phyloP scores from a whole-genome alignment of 768 basidiomycete genomes.

The Crucibulum laeve region DNA sequence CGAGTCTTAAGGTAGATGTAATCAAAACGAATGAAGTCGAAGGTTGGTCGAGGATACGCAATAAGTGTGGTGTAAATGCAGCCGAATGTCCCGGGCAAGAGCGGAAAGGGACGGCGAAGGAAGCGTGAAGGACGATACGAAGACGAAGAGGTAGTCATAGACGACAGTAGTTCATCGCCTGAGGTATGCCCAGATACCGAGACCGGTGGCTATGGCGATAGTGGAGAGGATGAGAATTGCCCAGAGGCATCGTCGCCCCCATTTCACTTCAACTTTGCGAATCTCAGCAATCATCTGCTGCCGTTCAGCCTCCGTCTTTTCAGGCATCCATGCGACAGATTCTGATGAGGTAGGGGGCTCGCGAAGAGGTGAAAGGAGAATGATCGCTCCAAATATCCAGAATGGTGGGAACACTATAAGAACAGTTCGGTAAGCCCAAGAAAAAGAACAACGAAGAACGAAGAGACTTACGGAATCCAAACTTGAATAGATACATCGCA shows the following conservation, averaged over 20 bases:
- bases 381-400: constrained; percentile 55
- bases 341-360: constrained; percentile 26
- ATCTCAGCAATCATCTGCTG: constrained; percentile 40
- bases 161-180: constrained; percentile 6
- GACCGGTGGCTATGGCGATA: constrained; percentile 24
- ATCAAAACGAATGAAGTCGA: too few relatives aligned
- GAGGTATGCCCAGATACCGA: constrained; percentile 27
- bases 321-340: constrained; percentile 46
- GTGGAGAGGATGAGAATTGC: constrained; percentile 46
- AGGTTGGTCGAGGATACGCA: too few relatives aligned
- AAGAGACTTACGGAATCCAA: constrained; percentile 50
- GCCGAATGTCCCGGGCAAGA: too few relatives aligned
- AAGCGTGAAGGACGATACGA: too few relatives aligned
- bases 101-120: too few relatives aligned
- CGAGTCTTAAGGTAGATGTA: too few relatives aligned
- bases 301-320: constrained; percentile 50
- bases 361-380: constrained; percentile 50
- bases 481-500: constrained; percentile 58
- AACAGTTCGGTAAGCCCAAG: constrained; percentile 4
- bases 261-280: constrained; percentile 46
- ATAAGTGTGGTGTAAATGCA: too few relatives aligned
- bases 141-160: too few relatives aligned
- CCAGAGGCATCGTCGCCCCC: constrained; percentile 51
- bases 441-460: background rate
- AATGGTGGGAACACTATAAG: constrained; percentile 54